phyloP scores from a whole-genome alignment of 2,329 filamentous ascomycete genomes.

The Fusarium luffae region DNA sequence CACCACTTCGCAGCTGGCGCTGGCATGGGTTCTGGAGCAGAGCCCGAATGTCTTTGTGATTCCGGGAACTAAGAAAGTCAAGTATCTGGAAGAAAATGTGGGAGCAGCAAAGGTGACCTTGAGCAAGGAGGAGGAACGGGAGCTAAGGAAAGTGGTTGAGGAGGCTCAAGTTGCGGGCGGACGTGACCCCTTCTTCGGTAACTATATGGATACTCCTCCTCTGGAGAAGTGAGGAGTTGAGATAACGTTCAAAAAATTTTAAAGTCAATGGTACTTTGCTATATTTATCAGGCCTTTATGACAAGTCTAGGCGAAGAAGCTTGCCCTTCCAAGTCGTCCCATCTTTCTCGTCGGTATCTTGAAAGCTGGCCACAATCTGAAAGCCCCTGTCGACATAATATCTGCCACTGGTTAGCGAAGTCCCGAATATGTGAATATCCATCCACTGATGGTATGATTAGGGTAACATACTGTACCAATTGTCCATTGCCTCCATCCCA shows the following conservation, averaged over 20 bases:
- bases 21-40: conserved; percentile 73
- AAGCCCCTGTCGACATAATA: conserved; percentile 38
- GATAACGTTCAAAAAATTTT: too few species aligned
- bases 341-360: conserved; percentile 4
- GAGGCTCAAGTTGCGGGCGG: conserved; percentile 46
- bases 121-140: conserved; percentile 49
- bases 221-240: conserved; percentile 9
- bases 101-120: conserved; percentile 49
- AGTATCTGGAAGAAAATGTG: conserved; percentile 60
- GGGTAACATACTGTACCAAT: conserved; percentile 34
- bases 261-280: background rate
- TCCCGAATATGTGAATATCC: background rate
- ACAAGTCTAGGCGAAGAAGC: conserved; percentile 32
- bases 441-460: background rate
- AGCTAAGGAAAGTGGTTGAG: conserved; percentile 47
- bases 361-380: conserved; percentile 23
- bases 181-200: conserved; percentile 37
- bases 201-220: conserved; percentile 35
- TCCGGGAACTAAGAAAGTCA: conserved; percentile 60
- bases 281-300: conserved; percentile 8
- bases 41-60: conserved; percentile 70
- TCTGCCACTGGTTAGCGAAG: conserved; percentile 29
- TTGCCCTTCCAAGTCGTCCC: conserved; percentile 27
- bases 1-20: conserved; percentile 67
- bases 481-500: conserved; percentile 43